Conservation (phyloP, 768 basidiomycete genomes). For the Porphyrellus cyaneotinctus region DNA sequence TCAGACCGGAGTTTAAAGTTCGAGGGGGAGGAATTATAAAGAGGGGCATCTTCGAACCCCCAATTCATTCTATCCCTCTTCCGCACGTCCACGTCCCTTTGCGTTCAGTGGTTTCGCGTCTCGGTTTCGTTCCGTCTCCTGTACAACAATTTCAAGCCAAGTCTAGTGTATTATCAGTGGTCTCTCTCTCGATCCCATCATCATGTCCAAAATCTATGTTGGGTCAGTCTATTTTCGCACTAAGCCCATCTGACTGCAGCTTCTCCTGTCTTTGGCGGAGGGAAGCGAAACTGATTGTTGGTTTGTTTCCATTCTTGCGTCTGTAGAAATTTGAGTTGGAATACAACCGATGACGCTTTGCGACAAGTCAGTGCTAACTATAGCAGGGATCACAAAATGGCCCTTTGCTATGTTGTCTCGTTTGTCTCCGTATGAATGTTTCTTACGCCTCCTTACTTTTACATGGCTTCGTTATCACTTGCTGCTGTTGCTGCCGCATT, state of each 20-base stretch:
- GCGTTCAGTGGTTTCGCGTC: conserved; percentile 47
- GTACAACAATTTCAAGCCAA: conserved; percentile 46
- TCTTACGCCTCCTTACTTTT: conserved; percentile 31
- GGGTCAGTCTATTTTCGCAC: conserved; percentile 77
- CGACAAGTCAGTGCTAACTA: conserved; percentile 74
- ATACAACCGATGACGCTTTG: conserved; percentile 90
- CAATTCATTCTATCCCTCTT: conserved; percentile 35
- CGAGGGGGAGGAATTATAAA: conserved; percentile 40
- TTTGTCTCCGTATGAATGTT: conserved; percentile 29
- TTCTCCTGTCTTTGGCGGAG: conserved; percentile 42
- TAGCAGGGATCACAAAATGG: conserved; percentile 24
- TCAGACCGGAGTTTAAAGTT: conserved; percentile 50
- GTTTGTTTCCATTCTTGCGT: conserved; percentile 38
- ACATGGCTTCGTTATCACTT: conserved; percentile 18
- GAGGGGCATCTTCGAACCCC: conserved; percentile 28
- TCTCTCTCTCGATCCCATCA: conserved; percentile 25
- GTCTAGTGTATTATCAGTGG: conserved; percentile 45
- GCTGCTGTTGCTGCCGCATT: conserved; percentile 18
- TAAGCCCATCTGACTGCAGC: conserved; percentile 41
- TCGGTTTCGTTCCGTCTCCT: conserved; percentile 55
- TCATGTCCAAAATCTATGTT: conserved; percentile 88
- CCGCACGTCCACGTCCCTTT: conserved; percentile 48
- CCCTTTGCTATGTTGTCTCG: conserved; percentile 46
- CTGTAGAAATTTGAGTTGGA: conserved; percentile 92
- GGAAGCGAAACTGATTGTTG: conserved; percentile 52